phyloP scores from a whole-genome alignment of 2,329 filamentous ascomycete genomes.

The Thielaviopsis euricoi region DNA sequence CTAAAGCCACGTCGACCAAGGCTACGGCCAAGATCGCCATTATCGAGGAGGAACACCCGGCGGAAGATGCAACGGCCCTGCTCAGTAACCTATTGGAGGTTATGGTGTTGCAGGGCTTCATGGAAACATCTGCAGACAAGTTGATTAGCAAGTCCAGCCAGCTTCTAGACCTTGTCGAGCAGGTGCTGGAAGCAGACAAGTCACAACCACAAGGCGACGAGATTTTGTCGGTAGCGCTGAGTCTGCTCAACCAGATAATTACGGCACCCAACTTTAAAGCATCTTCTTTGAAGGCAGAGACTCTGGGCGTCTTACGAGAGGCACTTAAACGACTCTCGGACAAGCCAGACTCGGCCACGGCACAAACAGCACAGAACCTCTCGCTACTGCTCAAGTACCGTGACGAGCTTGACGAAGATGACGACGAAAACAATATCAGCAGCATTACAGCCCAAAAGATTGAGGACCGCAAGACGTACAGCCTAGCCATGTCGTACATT shows the following conservation, averaged over 20 bases:
- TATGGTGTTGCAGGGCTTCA: constrained; percentile 47
- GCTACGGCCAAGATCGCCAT: constrained; percentile 17
- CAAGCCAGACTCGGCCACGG: background rate
- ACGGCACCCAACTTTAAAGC: constrained; percentile 40
- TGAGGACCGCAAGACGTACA: constrained; percentile 46
- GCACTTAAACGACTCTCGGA: constrained; percentile 29
- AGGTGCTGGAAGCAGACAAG: constrained; percentile 36
- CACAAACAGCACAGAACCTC: constrained; percentile 36
- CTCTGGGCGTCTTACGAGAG: constrained; percentile 29
- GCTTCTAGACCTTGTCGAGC: constrained; percentile 44
- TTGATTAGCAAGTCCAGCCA: constrained; percentile 48
- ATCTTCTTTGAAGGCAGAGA: constrained; percentile 24
- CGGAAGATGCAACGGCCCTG: constrained; percentile 19
- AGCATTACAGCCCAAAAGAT: constrained; percentile 29
- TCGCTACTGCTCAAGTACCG: constrained; percentile 38
- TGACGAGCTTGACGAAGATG: constrained; percentile 32
- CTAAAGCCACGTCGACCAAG: constrained; percentile 15
- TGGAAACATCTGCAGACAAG: constrained; percentile 44
- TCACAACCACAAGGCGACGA: constrained; percentile 29
- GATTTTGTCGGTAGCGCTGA: constrained; percentile 36
- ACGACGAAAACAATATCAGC: constrained; percentile 19
- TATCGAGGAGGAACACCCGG: constrained; percentile 17
- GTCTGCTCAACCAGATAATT: constrained; percentile 43
- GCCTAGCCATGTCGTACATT: constrained; percentile 47
- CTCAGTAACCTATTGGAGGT: constrained; percentile 36